Evolutionary conservation across 2,329 filamentous ascomycete genomes (phyloP).

Genomic region (Fusarium udum): DNA sequence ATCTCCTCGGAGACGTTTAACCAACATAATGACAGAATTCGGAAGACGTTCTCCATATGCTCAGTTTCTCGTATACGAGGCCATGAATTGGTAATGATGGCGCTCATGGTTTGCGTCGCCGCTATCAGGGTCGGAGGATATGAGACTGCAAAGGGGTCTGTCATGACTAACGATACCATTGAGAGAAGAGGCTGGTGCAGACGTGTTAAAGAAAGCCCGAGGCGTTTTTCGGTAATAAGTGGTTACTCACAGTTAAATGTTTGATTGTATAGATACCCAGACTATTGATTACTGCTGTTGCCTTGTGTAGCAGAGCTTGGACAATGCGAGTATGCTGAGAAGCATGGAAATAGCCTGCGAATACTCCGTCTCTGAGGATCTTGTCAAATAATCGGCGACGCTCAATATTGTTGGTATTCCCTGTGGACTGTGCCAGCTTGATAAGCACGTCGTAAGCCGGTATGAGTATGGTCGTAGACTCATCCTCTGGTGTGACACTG

Average conservation of each 20-base stretch:
- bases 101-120: conserved; percentile 63
- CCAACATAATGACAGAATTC: conserved; percentile 71
- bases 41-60: conserved; percentile 72
- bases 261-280: conserved; percentile 72
- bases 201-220: conserved; percentile 12
- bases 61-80: conserved; percentile 65
- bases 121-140: conserved; percentile 63
- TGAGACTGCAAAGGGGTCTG: conserved; percentile 72
- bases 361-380: conserved; percentile 64
- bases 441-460: conserved; percentile 74
- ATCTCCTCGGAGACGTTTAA: conserved; percentile 61
- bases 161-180: conserved; percentile 70
- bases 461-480: conserved; percentile 71
- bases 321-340: conserved; percentile 67
- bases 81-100: conserved; percentile 72
- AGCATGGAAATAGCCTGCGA: conserved; percentile 66
- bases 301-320: conserved; percentile 62
- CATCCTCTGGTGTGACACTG: conserved; percentile 75
- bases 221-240: neutral
- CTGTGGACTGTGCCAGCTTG: conserved; percentile 56
- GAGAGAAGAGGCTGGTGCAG: conserved; percentile 69
- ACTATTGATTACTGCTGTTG: conserved; percentile 59
- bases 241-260: conserved; percentile 67
- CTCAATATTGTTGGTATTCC: conserved; percentile 36
- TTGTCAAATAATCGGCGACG: conserved; percentile 59